phyloP scores from a whole-genome alignment of 2,329 filamentous ascomycete genomes.

The Epicoccum sorghinum region DNA sequence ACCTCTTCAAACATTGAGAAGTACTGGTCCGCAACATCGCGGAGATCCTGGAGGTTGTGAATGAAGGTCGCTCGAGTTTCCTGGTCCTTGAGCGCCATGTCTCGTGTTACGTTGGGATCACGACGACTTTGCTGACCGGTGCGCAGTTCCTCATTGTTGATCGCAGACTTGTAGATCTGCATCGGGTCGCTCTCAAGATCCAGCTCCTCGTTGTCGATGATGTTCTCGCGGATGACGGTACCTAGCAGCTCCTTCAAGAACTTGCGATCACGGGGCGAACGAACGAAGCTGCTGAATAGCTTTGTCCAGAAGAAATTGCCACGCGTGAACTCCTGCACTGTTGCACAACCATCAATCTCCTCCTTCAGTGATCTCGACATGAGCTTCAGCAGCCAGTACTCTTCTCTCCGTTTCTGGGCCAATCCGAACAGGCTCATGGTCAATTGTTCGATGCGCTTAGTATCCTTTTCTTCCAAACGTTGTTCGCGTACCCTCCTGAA shows the following conservation, averaged over 20 bases:
- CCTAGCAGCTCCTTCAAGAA: conserved; percentile 88
- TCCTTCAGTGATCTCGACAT: conserved; percentile 82
- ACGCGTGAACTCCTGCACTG: conserved; percentile 82
- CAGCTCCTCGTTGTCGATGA: conserved; percentile 87
- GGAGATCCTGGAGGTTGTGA: conserved; percentile 88
- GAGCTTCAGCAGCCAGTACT: conserved; percentile 93
- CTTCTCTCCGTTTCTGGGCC: conserved; percentile 93
- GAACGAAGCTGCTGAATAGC: conserved; percentile 83
- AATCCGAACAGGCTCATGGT: conserved; percentile 98
- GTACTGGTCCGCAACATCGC: conserved; percentile 93
- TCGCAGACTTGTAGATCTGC: conserved; percentile 93
- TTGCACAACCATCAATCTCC: conserved; percentile 75
- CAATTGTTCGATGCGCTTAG: conserved; percentile 87
- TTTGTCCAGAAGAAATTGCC: conserved; percentile 94
- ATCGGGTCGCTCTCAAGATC: conserved; percentile 97
- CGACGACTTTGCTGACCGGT: conserved; percentile 84
- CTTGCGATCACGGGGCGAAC: conserved; percentile 89
- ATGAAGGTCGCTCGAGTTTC: conserved; percentile 94
- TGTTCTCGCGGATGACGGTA: conserved; percentile 84
- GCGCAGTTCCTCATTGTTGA: conserved; percentile 95
- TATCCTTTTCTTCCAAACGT: conserved; percentile 87
- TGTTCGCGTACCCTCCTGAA: conserved; percentile 85
- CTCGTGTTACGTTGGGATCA: conserved; percentile 82
- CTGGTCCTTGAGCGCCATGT: conserved; percentile 92
- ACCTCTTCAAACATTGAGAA: conserved; percentile 81